Conservation (phyloP, 805 yeast species). For the Starmerella roubikii region DNA sequence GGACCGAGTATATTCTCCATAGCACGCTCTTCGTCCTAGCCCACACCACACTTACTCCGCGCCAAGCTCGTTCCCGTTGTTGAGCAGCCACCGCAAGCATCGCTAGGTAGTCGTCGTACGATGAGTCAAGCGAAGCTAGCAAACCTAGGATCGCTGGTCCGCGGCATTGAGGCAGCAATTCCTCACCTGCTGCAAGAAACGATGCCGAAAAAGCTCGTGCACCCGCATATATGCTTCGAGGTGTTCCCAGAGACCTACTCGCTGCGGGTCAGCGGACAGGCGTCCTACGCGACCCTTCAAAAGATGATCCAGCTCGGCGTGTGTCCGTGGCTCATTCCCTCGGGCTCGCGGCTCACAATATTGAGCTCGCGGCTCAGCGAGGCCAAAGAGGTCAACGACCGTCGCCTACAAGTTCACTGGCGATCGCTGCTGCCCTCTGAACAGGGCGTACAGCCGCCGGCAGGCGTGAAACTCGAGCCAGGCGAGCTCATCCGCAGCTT, state of each 20-base stretch:
- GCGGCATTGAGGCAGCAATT: constrained; percentile 17
- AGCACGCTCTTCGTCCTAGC: too few relatives aligned
- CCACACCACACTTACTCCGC: too few relatives aligned
- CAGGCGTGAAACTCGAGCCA: constrained; percentile 9
- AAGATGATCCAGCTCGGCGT: constrained; percentile 22
- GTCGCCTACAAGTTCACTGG: constrained; percentile 18
- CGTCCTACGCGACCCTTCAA: constrained; percentile 21
- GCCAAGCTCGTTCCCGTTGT: too few relatives aligned
- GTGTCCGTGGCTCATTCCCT: constrained; percentile 23
- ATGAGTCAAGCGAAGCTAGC: constrained; percentile 21
- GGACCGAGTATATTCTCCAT: too few relatives aligned
- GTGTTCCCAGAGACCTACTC: constrained; percentile 24
- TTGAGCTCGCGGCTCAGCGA: constrained; percentile 13
- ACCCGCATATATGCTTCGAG: constrained; percentile 20
- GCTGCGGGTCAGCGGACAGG: constrained; percentile 22
- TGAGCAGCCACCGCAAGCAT: too few relatives aligned
- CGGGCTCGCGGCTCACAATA: constrained; percentile 19
- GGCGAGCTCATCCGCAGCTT: constrained; percentile 20
- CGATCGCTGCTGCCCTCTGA: constrained; percentile 14
- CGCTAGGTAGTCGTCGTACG: too few relatives aligned
- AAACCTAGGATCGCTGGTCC: constrained; percentile 23
- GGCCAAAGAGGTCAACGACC: constrained; percentile 10
- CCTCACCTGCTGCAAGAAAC: constrained; percentile 22
- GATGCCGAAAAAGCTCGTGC: constrained; percentile 21
- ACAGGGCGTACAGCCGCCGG: neutral